phyloP scores from a whole-genome alignment of 257 asterid species.

The Dorcoceras hygrometricum region DNA sequence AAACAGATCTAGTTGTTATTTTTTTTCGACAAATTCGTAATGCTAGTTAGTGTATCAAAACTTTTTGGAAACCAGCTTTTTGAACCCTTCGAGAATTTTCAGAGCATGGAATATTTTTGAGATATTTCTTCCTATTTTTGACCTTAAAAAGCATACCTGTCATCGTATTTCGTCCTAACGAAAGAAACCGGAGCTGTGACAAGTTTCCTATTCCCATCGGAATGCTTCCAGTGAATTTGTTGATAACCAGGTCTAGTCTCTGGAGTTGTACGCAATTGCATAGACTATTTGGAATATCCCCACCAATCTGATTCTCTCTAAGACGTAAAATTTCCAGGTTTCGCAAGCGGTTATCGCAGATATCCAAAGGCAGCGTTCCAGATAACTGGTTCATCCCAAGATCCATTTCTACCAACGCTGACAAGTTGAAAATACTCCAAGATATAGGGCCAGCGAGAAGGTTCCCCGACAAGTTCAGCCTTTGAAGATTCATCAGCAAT shows the following conservation, averaged over 20 bases:
- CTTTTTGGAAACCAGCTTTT: not conserved
- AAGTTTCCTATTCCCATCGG: not conserved
- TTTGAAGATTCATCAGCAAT: not conserved
- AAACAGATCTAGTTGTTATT: no score
- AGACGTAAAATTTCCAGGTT: not conserved
- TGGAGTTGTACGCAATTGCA: not conserved
- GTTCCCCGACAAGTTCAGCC: not conserved
- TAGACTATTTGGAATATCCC: not conserved
- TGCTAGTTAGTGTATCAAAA: no score
- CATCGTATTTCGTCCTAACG: not conserved
- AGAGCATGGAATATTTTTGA: slow-evolving; percentile 6
- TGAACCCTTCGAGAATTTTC: not conserved
- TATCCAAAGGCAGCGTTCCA: not conserved
- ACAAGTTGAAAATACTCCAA: not conserved
- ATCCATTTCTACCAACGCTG: not conserved
- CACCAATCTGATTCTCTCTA: not conserved
- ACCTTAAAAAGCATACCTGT: not conserved
- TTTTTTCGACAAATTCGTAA: no score
- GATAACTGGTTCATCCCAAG: not conserved
- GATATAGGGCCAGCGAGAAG: not conserved
- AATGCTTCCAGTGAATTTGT: not conserved
- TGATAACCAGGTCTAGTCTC: not conserved
- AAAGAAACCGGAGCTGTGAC: not conserved
- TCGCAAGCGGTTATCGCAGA: not conserved
- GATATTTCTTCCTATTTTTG: not conserved